Evolutionary conservation across 2,329 filamentous ascomycete species (phyloP), one percentile per base, ranked within the genome.

Genomic region (Polytolypa hystricis): DNA sequence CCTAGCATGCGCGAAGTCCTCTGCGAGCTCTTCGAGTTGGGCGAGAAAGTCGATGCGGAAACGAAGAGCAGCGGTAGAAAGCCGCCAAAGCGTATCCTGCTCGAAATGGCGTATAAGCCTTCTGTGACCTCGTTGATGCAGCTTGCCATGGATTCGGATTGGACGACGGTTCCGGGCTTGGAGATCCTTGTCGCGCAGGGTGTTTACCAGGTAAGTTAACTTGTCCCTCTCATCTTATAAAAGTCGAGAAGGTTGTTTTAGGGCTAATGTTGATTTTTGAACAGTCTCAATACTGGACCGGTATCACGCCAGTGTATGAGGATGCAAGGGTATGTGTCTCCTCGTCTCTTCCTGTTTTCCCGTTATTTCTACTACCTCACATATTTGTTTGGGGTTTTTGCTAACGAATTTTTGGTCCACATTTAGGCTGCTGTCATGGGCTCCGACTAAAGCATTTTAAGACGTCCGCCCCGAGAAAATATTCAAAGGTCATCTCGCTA

Each of bases 21-120:
- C 11, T 64, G 64, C 45, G 50, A 57, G 3, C 74, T 79, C 44
- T 53, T 58, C 17, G 32, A 38, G 10, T 16, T 25, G 5, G 35
- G 32, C 16, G 26, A 41, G 16, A 35, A 35, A 9, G 23, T 18
- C 10, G 37, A 43, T 35, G 48, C 55, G 40, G 53, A 52, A 7
- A 60, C 64, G 4, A 60, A 67, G 11, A 51, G 77, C 21, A 54
- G 77, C n/a, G 62, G 65, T 40, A 42, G 55, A 48, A 44, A 51
- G 42, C 51, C 37, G 49, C 55, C 52, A 44, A 55, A 34, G 45
- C 71, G 73, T 14, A 73, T 91, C 9, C 62, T 96, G 42, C 64
- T 96, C 3, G 91, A 98, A 60, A 94, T 98, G 87, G 89, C 91
- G 2, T 98, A 98, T 61, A 93, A 89, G 60, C 91, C 91, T 14